Evolutionary conservation across 1,284 basidiomycete species (phyloP), one percentile per base, ranked within the genome.

Genomic region (Fistulina hepatica): DNA sequence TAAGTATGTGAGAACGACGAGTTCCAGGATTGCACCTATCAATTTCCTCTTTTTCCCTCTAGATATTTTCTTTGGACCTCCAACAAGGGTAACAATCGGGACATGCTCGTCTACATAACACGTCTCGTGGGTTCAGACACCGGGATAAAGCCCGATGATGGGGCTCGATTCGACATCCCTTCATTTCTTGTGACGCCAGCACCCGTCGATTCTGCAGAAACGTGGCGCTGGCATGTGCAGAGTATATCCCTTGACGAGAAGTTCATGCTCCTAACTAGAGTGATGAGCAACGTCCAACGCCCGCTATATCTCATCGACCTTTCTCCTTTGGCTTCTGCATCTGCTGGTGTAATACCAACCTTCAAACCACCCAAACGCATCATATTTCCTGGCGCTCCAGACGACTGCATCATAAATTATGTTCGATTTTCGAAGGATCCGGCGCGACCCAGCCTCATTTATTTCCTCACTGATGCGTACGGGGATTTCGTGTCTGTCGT

Each of bases 11-110:
- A 5, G 13, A 2, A 4, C 17, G 5, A 16, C 10, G 11, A 4
- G n/a, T 15, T 10, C n/a, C 24, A 21, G 7, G 24, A 20, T 10
- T 35, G 5, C 6, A 8, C 10, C 25, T 21, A 13, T 34, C 12
- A 40, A 3, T 8, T 5, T 17, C 5, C 13, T 12, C 7, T 12
- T 31, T 5, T 22, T 23, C 21, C 16, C n/a, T n/a, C n/a, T n/a
- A 46, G 44, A 19, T 34, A 43, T 13, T 41, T 46, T 34, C 21
- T 40, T 8, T 46, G 41, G 20, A 31, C 32, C 22, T 44, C 42
- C 23, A 46, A 46, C 44, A 43, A 44, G 27, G 44, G 42, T 30
- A 46, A 46, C 21, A 42, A 42, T 17, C 41, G 36, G 3, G 44
- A 46, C 27, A 28, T 42, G 37, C 40, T 46, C 13, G 44, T 44